Conservation (phyloP, 306 rosid species). For the Vigna trinervia region DNA sequence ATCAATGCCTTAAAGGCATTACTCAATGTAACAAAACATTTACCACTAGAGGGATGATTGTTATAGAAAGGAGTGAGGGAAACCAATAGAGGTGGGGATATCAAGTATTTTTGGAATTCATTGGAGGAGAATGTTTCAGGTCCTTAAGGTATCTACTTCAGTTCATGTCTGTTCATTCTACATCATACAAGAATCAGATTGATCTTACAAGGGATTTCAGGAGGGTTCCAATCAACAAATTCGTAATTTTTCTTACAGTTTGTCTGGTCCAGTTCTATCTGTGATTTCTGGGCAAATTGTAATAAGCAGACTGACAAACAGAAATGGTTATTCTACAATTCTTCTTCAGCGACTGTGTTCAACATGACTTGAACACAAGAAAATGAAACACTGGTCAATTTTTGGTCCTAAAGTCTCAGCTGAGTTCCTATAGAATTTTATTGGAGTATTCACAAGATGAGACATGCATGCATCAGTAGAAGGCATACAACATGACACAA, state of each 20-base stretch:
- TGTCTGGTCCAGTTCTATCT: too few relatives aligned
- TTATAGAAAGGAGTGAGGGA: too few relatives aligned
- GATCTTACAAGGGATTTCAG: too few relatives aligned
- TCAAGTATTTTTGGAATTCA: not conserved
- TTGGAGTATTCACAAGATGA: conserved; percentile 33
- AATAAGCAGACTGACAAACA: not conserved
- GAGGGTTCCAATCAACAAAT: too few relatives aligned
- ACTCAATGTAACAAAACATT: too few relatives aligned
- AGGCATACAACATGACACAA: not conserved
- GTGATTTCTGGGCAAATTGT: too few relatives aligned
- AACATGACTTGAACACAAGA: not conserved
- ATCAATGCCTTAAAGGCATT: too few relatives aligned
- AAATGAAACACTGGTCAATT: conserved; percentile 17
- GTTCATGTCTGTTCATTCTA: too few relatives aligned
- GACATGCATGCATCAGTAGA: not conserved
- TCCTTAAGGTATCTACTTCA: too few relatives aligned
- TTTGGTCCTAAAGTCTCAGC: conserved; percentile 32
- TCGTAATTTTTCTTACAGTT: not conserved
- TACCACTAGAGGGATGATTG: too few relatives aligned
- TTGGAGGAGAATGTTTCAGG: not conserved
- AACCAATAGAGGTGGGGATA: not conserved
- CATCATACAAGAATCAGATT: too few relatives aligned
- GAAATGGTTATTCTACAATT: not conserved
- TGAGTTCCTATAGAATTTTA: conserved; percentile 21
- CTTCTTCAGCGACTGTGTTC: not conserved